Percentiles rank a stretch among this genome's conserved stretches.
Conservation (phyloP, 179 eudicot genomes). For the Gypsophila paniculata region DNA sequence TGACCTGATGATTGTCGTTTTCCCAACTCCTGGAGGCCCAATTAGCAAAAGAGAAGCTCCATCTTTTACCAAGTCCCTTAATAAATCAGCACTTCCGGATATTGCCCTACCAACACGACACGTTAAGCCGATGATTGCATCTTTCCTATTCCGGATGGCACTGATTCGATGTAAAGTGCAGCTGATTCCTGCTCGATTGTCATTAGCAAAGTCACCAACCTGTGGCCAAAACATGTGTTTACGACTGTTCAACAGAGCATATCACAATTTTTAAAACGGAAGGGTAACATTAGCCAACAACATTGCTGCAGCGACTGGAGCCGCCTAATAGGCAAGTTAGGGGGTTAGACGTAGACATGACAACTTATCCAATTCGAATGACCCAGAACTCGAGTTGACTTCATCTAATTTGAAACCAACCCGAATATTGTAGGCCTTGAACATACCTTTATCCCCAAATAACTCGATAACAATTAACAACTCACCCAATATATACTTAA, state of each 20-base stretch:
- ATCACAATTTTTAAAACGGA: neutral
- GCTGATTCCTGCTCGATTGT: conserved; percentile 95
- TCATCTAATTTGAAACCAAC: too few species aligned
- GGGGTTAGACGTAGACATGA: too few species aligned
- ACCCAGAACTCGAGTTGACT: too few species aligned
- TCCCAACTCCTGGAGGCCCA: conserved; percentile 98
- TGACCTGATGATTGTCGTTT: conserved; percentile 90
- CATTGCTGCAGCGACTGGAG: too few species aligned
- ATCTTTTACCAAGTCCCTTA: conserved; percentile 78
- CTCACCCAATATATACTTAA: too few species aligned
- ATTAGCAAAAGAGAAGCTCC: conserved; percentile 91
- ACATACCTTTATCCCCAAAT: too few species aligned
- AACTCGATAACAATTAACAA: too few species aligned
- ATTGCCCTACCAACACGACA: conserved; percentile 92
- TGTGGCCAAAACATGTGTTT: conserved; percentile 27
- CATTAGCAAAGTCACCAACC: conserved; percentile 96
- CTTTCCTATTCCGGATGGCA: conserved; percentile 83
- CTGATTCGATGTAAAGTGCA: conserved; percentile 91
- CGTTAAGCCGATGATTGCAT: conserved; percentile 79
- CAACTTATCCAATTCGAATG: too few species aligned
- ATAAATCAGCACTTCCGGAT: conserved; percentile 82
- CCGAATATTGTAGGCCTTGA: too few species aligned
- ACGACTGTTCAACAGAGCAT: neutral
- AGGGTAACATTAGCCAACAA: conserved; percentile 1
- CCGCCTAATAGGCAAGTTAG: too few species aligned